Base-by-base conservation (phyloP, 2,329 filamentous ascomycete genomes). In the Bimuria novae-zelandiae region DNA sequence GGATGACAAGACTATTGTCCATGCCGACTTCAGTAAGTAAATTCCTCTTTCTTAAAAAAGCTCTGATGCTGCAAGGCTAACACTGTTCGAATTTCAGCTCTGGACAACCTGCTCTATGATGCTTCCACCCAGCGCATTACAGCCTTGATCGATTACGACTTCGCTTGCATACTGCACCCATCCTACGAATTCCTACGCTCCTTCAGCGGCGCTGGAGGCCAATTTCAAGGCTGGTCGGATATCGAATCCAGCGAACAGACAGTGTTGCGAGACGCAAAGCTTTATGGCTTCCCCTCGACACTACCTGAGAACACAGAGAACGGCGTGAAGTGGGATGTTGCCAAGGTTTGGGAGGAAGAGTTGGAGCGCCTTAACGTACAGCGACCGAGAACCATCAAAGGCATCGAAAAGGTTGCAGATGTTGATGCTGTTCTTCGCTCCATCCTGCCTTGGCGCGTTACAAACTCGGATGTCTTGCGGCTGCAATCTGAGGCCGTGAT, bases 21-120 rank as follows among this genome's bases (percentile, higher is more conserved):
- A 71, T 57, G 64, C 56, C 6, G 69, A 70, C 42, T 69, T 72
- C 22, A 63, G 68, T 64, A 55, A 62, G 64, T 60, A 41, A 36
- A 35, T 32, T 45, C 35, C 32, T 52, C 17, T 51, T 49, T 56
- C 44, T 30, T 40, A n/a, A 21, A 35, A 21, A 36, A 33, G 33
- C 39, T 47, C 42, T 48, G 14, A 52, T 49, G 30, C 35, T 54
- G 37, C 42, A 36, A 49, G 37, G 39, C 48, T 54, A 54, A 57
- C 40, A 47, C 49, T 52, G 40, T 44, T 46, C 30, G 17, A 54
- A 37, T 27, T 35, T 35, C 27, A 66, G 63, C 59, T 44, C 36
- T 61, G 7, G 54, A 64, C 51, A 72, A 72, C 45, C 44, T 72
- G 12, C 59, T 72, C 19, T 63, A 59, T 33, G 65, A 70, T 52